These are phyloP conservation scores for Debaryomyces prosopidis DNA, from an alignment of 805 yeast genomes.

Conservation along the genomic window DNA sequence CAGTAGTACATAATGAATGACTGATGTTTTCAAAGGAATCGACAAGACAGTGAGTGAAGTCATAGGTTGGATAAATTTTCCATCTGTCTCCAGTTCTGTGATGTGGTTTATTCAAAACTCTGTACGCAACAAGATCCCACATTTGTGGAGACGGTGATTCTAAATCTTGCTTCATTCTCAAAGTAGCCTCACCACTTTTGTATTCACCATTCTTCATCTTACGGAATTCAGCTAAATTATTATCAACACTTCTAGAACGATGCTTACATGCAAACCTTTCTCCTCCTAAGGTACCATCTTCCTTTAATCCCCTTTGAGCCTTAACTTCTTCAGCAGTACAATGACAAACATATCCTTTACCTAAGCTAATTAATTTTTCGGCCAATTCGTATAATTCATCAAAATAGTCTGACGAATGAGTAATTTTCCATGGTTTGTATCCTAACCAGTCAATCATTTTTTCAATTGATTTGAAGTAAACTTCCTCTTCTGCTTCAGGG, in stretches of 20 bases:
- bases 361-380: slow-evolving; percentile 69
- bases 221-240: slow-evolving; percentile 77
- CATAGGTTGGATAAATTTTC: slow-evolving; percentile 98
- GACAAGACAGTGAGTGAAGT: slow-evolving; percentile 97
- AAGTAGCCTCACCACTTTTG: slow-evolving; percentile 86
- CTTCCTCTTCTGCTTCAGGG: slow-evolving; percentile 98
- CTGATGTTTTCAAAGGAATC: slow-evolving; percentile 96
- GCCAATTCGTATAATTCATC: slow-evolving; percentile 87
- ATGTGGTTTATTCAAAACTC: slow-evolving; percentile 89
- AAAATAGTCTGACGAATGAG: slow-evolving; percentile 95
- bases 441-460: slow-evolving; percentile 94
- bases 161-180: slow-evolving; percentile 96
- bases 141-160: slow-evolving; percentile 92
- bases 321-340: slow-evolving; percentile 91
- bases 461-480: slow-evolving; percentile 79
- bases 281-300: slow-evolving; percentile 93
- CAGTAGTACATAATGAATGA: slow-evolving; percentile 95
- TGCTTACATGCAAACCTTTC: slow-evolving; percentile 82
- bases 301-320: slow-evolving; percentile 84
- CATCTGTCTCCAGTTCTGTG: slow-evolving; percentile 96
- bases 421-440: slow-evolving; percentile 87
- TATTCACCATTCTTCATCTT: slow-evolving; percentile 89
- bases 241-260: slow-evolving; percentile 70
- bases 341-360: slow-evolving; percentile 87
- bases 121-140: slow-evolving; percentile 99